Conservation (phyloP, 2,329 filamentous ascomycete genomes). For the Capronia coronata region DNA sequence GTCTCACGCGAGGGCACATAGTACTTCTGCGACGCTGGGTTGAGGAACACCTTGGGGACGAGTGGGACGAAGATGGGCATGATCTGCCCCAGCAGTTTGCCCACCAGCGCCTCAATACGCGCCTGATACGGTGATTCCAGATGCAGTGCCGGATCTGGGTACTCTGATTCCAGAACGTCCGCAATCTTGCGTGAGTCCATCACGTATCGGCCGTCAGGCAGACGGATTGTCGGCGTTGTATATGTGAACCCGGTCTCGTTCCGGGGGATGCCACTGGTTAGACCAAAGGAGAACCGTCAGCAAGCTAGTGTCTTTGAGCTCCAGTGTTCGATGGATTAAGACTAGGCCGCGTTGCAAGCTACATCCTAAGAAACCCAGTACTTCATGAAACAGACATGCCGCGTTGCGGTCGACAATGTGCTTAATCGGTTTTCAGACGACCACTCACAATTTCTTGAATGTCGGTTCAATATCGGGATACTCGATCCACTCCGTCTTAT, state of each 20-base stretch:
- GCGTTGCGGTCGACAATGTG: no score
- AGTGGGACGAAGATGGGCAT: constrained; percentile 42
- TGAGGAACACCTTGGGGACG: constrained; percentile 49
- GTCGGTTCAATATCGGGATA: constrained; percentile 58
- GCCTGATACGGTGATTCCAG: constrained; percentile 49
- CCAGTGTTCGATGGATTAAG: background rate
- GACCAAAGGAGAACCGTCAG: background rate
- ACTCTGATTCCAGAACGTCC: constrained; percentile 49
- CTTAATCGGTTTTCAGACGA: background rate
- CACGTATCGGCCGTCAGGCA: constrained; percentile 52
- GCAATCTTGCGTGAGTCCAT: constrained; percentile 62
- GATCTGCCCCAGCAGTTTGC: constrained; percentile 33
- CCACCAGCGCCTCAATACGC: constrained; percentile 42
- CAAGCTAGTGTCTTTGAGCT: background rate
- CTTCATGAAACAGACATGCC: no score
- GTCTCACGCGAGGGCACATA: constrained; percentile 50
- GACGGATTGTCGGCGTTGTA: constrained; percentile 51
- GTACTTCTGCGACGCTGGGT: constrained; percentile 47
- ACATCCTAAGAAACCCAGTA: no score
- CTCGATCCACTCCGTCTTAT: constrained; percentile 63
- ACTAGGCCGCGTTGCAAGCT: no score
- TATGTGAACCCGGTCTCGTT: constrained; percentile 43
- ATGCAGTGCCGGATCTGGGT: constrained; percentile 54
- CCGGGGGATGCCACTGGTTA: constrained; percentile 40
- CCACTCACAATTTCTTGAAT: constrained; percentile 44